phyloP scores from a whole-genome alignment of 2,329 filamentous ascomycete species.

The Cordyceps fumosorosea region DNA sequence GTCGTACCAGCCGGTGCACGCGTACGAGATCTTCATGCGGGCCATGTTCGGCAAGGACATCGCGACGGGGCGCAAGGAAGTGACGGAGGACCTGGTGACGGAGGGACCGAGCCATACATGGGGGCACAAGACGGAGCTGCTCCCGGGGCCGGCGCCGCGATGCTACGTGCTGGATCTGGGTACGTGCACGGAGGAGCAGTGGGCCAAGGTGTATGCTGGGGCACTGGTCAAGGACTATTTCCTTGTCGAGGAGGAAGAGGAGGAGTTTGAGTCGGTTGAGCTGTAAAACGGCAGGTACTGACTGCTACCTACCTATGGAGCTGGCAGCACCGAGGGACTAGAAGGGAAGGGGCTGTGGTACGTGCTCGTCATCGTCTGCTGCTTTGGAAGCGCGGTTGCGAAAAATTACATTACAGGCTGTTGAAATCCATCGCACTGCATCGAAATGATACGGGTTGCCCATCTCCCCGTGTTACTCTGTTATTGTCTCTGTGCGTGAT shows the following conservation, averaged over 20 bases:
- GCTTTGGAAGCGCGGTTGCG: neutral
- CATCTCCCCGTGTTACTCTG: neutral
- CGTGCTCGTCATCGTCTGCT: neutral
- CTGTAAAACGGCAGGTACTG: neutral
- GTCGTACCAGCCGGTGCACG: conserved; percentile 51
- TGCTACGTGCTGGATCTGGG: conserved; percentile 54
- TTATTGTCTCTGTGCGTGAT: neutral
- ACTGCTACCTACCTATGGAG: neutral
- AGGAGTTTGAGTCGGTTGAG: conserved; percentile 1
- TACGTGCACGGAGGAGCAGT: conserved; percentile 50
- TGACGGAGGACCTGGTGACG: conserved; percentile 43
- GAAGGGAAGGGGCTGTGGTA: neutral
- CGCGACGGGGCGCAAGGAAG: conserved; percentile 44
- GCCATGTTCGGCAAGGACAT: conserved; percentile 49
- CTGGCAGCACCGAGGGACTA: neutral
- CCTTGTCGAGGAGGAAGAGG: conserved; percentile 19
- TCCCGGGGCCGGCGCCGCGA: conserved; percentile 38
- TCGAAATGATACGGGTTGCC: neutral
- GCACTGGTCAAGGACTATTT: conserved; percentile 41
- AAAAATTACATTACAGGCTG: neutral
- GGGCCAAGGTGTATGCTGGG: conserved; percentile 41
- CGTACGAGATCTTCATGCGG: conserved; percentile 52
- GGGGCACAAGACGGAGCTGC: conserved; percentile 48
- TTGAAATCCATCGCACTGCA: neutral
- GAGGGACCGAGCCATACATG: conserved; percentile 51